Evolutionary conservation across 257 asterid species (phyloP), one percentile per base, ranked within the genome.

Genomic region (Penstemon eatonii): DNA sequence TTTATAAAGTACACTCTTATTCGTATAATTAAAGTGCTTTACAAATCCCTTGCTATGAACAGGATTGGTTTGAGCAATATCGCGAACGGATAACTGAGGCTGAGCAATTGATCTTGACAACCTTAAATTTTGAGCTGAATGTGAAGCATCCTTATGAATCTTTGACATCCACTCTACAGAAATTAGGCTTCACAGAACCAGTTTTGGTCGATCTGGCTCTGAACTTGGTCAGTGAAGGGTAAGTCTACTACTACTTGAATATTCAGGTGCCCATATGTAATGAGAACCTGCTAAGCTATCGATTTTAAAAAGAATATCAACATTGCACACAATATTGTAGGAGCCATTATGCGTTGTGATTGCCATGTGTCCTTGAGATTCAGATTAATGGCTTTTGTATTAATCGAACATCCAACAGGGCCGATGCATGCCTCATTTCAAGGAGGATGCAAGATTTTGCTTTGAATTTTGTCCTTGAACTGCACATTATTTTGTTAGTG

Each of bases 11-110:
- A 40, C 5, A 40, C 37, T 13, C 57, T 47, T 42, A 43, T 56
- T 56, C 52, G 44, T 42, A 50, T 44, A 4, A 61, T 63, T 46
- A 51, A 75, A 60, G 4, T 79, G 65, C 49, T 80, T 69, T 40
- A 51, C 69, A 49, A 65, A n/a, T 76, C 47, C 25, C 76, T 75
- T 77, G 18, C 60, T 67, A 66, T 76, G 54, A 41, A 61, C 86
- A 94, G 99, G 96, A 81, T 81, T 94, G 99, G 98, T 86, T 91
- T 78, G 99, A 91, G 78, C 87, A 86, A 74, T 94, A 89, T 81
- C 96, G 98, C 5, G 96, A 91, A 61, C 88, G 92, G 73, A 81
- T 91, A 45, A 81, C 67, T 45, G 98, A 86, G 79, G 98, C 96
- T 47, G 99, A 94, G 77, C 96, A 89, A 68, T 75, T 89, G 95